phyloP scores from a whole-genome alignment of 1,284 basidiomycete species.

The Microbotryum violaceum region DNA sequence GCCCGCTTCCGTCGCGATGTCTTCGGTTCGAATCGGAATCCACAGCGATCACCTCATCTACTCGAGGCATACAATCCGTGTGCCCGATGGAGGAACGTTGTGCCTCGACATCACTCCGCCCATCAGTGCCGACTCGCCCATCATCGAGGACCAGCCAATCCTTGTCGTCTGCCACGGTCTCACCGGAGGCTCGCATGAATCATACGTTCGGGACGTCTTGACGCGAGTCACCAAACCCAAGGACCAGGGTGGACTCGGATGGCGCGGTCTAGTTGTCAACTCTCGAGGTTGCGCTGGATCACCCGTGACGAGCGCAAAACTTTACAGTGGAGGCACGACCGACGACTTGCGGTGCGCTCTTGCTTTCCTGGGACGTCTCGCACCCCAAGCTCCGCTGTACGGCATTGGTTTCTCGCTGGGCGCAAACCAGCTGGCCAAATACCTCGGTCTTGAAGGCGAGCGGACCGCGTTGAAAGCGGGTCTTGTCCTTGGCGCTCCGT shows the following conservation, averaged over 20 bases:
- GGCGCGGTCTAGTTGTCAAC: conserved; percentile 79
- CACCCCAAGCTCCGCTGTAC: conserved; percentile 71
- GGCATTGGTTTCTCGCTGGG: conserved; percentile 92
- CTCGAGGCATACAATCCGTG: conserved; percentile 51
- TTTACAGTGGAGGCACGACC: conserved; percentile 30
- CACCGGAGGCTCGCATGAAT: conserved; percentile 58
- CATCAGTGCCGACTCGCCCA: conserved; percentile 50
- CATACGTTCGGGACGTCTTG: conserved; percentile 74
- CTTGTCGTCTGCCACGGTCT: conserved; percentile 63
- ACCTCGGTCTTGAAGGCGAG: conserved; percentile 79
- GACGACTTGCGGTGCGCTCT: conserved; percentile 60
- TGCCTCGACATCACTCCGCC: conserved; percentile 63
- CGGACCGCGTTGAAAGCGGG: conserved; percentile 65
- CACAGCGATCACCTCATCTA: conserved; percentile 18
- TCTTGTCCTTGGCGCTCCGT: conserved; percentile 72
- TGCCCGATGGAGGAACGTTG: conserved; percentile 63
- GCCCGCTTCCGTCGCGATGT: neutral
- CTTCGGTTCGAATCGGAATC: neutral
- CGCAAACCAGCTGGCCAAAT: conserved; percentile 83
- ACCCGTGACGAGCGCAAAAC: conserved; percentile 22
- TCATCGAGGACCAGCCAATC: conserved; percentile 59
- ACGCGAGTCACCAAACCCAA: conserved; percentile 57
- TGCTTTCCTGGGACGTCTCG: conserved; percentile 63
- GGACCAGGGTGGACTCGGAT: conserved; percentile 70
- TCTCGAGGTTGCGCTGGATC: conserved; percentile 66